A percentile compares a stretch with the other conserved stretches of the same genome.
These are phyloP conservation scores for Larix kaempferi DNA, from an alignment of 75 land plant species.

Conservation along the genomic window DNA sequence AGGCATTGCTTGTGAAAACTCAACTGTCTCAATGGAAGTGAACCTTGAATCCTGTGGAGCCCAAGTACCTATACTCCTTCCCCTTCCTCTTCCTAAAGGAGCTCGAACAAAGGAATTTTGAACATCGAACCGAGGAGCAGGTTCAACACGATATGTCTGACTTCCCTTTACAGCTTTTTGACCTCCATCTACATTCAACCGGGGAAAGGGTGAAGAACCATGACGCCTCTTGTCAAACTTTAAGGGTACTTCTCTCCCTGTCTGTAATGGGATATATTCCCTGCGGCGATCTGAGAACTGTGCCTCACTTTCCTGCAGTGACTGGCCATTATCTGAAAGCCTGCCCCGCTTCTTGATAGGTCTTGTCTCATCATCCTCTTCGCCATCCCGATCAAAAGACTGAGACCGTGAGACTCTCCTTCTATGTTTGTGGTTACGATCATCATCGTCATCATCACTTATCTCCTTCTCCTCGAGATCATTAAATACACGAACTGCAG, in stretches of 20 bases:
- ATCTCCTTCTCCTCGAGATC: slow-evolving; percentile 49
- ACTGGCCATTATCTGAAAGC: slow-evolving; percentile 51
- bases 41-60: slow-evolving; percentile 55
- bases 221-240: slow-evolving; percentile 51
- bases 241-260: slow-evolving; percentile 33
- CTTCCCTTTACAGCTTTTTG: slow-evolving; percentile 33
- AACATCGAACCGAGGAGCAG: slow-evolving; percentile 33
- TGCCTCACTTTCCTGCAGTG: slow-evolving; percentile 37
- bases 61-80: slow-evolving; percentile 38
- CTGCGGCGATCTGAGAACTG: slow-evolving; percentile 34
- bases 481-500: slow-evolving; percentile 6
- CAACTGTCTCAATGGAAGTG: slow-evolving; percentile 44
- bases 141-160: slow-evolving; percentile 40
- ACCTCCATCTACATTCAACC: slow-evolving; percentile 29
- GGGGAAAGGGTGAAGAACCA: slow-evolving; percentile 12
- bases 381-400: slow-evolving; percentile 51
- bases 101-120: slow-evolving; percentile 20
- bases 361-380: slow-evolving; percentile 23
- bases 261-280: slow-evolving; percentile 8
- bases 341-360: slow-evolving; percentile 43
- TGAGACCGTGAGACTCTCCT: slow-evolving; percentile 69
- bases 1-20: slow-evolving; percentile 50
- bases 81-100: slow-evolving; percentile 61
- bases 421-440: slow-evolving; percentile 96
- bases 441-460: slow-evolving; percentile 92